Evolutionary conservation across 2,329 filamentous ascomycete species (phyloP).

Genomic region (Fusarium xyrophilum): DNA sequence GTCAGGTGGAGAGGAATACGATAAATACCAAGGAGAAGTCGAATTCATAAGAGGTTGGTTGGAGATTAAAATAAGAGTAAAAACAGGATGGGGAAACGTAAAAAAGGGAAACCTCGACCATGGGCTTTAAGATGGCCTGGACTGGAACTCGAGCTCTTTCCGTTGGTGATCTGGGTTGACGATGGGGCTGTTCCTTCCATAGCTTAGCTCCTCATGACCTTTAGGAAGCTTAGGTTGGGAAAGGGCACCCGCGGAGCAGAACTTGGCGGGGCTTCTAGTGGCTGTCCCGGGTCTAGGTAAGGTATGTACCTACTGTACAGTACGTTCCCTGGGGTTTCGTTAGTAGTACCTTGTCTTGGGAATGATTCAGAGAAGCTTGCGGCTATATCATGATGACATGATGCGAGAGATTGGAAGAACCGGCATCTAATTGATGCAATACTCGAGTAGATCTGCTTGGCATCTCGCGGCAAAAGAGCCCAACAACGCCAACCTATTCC

Average conservation of each 20-base stretch:
- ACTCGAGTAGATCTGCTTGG: background rate
- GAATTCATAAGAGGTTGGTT: background rate
- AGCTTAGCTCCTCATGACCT: slow-evolving; percentile 19
- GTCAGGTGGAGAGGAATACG: background rate
- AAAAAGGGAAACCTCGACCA: slow-evolving; percentile 4
- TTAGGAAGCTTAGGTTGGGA: slow-evolving; percentile 18
- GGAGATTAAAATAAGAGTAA: background rate
- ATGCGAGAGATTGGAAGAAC: background rate
- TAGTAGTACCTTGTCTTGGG: background rate
- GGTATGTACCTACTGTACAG: background rate
- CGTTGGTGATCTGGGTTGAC: slow-evolving; percentile 10
- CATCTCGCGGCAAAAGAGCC: background rate
- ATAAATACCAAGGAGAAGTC: background rate
- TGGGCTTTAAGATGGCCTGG: slow-evolving; percentile 8
- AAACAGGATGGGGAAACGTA: slow-evolving; percentile 5
- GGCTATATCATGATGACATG: background rate
- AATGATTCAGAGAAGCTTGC: background rate
- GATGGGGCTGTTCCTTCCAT: slow-evolving; percentile 23
- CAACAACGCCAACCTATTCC: background rate
- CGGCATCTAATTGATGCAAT: background rate
- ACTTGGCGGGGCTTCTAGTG: slow-evolving; percentile 17
- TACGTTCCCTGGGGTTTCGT: background rate
- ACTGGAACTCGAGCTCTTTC: slow-evolving; percentile 20
- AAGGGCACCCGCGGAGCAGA: slow-evolving; percentile 13
- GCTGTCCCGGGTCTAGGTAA: background rate